phyloP scores from a whole-genome alignment of 176 grass and related monocot genomes.

The Aegilops speltoides region DNA sequence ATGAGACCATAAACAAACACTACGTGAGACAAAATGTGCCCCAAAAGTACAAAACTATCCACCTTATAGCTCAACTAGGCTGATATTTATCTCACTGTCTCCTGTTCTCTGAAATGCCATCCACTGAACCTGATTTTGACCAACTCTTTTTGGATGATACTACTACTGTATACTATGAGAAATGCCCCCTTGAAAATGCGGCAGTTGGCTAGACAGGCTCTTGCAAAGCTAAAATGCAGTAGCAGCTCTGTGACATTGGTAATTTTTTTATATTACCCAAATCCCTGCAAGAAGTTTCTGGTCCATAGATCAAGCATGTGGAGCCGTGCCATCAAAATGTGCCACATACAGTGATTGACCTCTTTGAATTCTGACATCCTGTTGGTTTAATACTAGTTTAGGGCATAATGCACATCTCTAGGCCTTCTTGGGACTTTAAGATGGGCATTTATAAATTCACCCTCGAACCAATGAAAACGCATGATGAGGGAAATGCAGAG shows the following conservation, averaged over 20 bases:
- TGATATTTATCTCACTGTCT: neutral
- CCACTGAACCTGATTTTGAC: conserved; percentile 12
- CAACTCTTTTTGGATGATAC: neutral
- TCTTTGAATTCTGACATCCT: conserved; percentile 38
- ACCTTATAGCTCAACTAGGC: conserved; percentile 18
- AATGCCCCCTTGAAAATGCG: neutral
- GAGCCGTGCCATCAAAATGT: neutral
- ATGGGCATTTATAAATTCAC: conserved; percentile 33
- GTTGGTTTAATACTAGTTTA: conserved; percentile 37
- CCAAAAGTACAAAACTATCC: conserved; percentile 27
- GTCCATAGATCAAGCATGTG: neutral
- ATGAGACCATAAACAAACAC: conserved; percentile 30
- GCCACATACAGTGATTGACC: neutral
- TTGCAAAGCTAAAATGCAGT: neutral
- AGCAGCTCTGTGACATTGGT: neutral
- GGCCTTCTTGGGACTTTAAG: conserved; percentile 50
- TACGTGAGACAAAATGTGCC: conserved; percentile 18
- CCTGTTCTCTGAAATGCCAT: conserved; percentile 6
- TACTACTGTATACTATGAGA: neutral
- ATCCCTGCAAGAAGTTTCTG: neutral
- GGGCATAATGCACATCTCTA: conserved; percentile 45
- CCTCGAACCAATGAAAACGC: conserved; percentile 16
- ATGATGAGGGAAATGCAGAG: neutral
- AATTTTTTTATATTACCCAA: neutral
- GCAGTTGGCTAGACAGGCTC: neutral